Base-by-base conservation (phyloP, 768 basidiomycete species). In the Lentinus tigrinus region DNA sequence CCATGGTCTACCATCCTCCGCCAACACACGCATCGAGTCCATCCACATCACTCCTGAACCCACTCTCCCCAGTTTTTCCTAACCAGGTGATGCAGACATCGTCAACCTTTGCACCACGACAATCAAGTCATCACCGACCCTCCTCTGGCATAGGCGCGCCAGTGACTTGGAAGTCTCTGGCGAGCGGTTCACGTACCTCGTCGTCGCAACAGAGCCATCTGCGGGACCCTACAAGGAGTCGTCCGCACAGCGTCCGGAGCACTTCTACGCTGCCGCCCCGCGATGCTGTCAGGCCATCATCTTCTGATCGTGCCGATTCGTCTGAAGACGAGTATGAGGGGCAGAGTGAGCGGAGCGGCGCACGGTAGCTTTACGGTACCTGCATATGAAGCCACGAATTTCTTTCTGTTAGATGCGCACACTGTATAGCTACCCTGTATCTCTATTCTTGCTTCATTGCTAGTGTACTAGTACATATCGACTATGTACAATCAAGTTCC, bases 241-340 rank as follows among this genome's bases (percentile, higher is more conserved):
- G 61, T 3, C 52, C 54, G n/a, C 51, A 54, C 14, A 56, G 62
- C 58, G 51, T 57, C 28, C 37, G 63, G 50, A 67, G 65, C 39
- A 61, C 63, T 4, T 47, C 48, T 26, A 63, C 56, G 36, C 50
- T 66, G 13, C 65, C 66, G 26, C 62, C 66, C 11, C 9, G 63
- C 5, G 58, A 66, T 21, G 52, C 65, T 6, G 53, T 59, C 3
- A 57, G 65, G 42, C 63, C 66, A 13, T 37, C 67, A 44, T 47
- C 51, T 19, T 16, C 48, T 21, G 53, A 52, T 44, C 23, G 27
- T n/a, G 23, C 42, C 2, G 19, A 36, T 31, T 42, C 52, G 26
- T n/a, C 57, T 3, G 57, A 58, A 21, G 46, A 46, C 21, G 56
- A 51, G 8, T 7, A 31, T 11, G 56, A 57, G 17, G n/a, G 11